These are phyloP conservation scores for Aspergillus fijiensis DNA, from an alignment of 2,329 filamentous ascomycete species.

Conservation along the genomic window DNA sequence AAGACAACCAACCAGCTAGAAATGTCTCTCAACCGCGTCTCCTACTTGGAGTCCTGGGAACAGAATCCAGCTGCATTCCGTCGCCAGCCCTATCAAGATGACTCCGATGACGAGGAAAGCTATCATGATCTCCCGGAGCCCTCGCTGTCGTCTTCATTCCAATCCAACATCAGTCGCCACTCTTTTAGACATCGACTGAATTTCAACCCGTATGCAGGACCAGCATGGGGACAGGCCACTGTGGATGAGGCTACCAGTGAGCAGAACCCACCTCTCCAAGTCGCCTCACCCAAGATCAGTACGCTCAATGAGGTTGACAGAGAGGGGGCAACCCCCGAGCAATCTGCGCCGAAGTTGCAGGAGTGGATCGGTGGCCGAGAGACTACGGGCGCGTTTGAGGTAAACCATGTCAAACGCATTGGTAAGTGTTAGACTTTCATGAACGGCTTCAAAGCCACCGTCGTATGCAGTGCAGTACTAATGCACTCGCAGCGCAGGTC, in stretches of 20 bases:
- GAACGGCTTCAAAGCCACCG: not conserved
- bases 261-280: constrained; percentile 21
- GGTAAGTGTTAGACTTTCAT: constrained; percentile 38
- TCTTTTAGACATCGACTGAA: constrained; percentile 34
- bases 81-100: constrained; percentile 23
- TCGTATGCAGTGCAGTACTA: not conserved
- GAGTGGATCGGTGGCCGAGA: constrained; percentile 21
- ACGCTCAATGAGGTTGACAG: constrained; percentile 17
- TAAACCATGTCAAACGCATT: constrained; percentile 54
- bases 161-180: constrained; percentile 30
- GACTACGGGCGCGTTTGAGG: constrained; percentile 52
- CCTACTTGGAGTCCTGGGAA: constrained; percentile 47
- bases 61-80: constrained; percentile 32
- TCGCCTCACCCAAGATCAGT: constrained; percentile 23
- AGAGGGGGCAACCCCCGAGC: constrained; percentile 10
- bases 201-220: constrained; percentile 45
- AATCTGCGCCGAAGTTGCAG: constrained; percentile 17
- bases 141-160: constrained; percentile 36
- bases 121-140: constrained; percentile 34
- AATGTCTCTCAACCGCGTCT: constrained; percentile 46
- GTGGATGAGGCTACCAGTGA: constrained; percentile 32
- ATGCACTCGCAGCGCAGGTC: constrained; percentile 61
- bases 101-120: constrained; percentile 28
- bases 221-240: constrained; percentile 36
- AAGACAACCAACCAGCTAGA: constrained; percentile 7